Percentiles rank a stretch among this genome's conserved stretches.
These are phyloP conservation scores for Penicillium bialowiezense DNA, from an alignment of 495 filamentous ascomycete genomes.

Conservation along the genomic window DNA sequence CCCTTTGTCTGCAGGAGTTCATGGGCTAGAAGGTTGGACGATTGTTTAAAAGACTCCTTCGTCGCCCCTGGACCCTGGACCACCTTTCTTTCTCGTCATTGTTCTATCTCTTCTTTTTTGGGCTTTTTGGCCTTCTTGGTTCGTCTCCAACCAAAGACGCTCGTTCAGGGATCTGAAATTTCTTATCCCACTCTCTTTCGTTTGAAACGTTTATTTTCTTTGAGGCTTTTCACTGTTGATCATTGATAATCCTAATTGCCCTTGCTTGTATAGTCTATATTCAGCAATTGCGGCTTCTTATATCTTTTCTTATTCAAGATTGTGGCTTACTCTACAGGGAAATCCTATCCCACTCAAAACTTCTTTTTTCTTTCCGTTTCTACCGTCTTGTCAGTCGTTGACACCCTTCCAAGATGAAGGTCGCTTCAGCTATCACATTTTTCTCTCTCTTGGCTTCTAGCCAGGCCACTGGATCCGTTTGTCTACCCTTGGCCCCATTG, in stretches of 20 bases:
- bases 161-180: slow-evolving; percentile 13
- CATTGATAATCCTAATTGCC: slow-evolving; percentile 1
- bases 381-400: slow-evolving; percentile 13
- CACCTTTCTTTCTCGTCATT: slow-evolving; percentile 6
- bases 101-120: neutral
- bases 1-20: slow-evolving; percentile 4
- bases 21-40: neutral
- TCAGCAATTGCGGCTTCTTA: neutral
- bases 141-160: slow-evolving; percentile 10
- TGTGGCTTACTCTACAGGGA: neutral
- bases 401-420: slow-evolving; percentile 27
- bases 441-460: slow-evolving; percentile 29
- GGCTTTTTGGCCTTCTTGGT: slow-evolving; percentile 3
- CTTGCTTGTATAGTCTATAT: neutral
- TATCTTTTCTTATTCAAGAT: neutral
- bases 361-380: slow-evolving; percentile 6
- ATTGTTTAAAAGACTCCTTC: slow-evolving; percentile 3
- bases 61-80: neutral
- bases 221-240: slow-evolving; percentile 1
- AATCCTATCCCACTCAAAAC: slow-evolving; percentile 2
- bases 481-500: neutral
- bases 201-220: slow-evolving; percentile 1
- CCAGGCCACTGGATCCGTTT: slow-evolving; percentile 29
- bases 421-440: slow-evolving; percentile 21
- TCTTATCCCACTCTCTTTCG: slow-evolving; percentile 6